Evolutionary conservation across 805 yeast genomes (phyloP).

Genomic region (Sugiyamaella floridensis): DNA sequence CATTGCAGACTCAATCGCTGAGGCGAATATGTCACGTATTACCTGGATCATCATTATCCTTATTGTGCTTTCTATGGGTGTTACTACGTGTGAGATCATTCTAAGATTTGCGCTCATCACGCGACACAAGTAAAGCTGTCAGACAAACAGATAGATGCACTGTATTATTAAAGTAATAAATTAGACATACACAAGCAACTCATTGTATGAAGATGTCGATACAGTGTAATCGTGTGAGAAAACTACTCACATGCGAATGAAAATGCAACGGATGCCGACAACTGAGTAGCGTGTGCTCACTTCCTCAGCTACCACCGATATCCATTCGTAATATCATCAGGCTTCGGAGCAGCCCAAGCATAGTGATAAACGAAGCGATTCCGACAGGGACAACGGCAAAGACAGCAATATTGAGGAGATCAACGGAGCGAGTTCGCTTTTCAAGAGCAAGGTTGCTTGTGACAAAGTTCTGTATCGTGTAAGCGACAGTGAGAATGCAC

Average conservation of each 20-base stretch:
- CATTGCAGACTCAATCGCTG: constrained; percentile 89
- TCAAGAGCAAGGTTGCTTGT: constrained; percentile 51
- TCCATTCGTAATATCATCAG: constrained; percentile 70
- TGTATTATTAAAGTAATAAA: no score
- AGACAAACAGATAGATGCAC: neutral
- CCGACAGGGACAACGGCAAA: constrained; percentile 99
- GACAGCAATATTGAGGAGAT: constrained; percentile 80
- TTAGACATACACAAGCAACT: no score
- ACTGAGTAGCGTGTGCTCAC: no score
- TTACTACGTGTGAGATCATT: constrained; percentile 65
- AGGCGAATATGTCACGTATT: constrained; percentile 82
- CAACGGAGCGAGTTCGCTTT: constrained; percentile 60
- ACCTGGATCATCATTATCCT: constrained; percentile 85
- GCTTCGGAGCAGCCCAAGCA: constrained; percentile 75
- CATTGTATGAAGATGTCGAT: no score
- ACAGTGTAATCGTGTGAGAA: no score
- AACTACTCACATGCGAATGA: no score
- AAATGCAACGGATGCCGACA: no score
- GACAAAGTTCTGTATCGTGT: constrained; percentile 79
- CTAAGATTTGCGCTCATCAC: constrained; percentile 43
- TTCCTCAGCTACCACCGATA: neutral
- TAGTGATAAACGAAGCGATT: constrained; percentile 83
- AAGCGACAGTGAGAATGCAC: constrained; percentile 71
- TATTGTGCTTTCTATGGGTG: constrained; percentile 68
- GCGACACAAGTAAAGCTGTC: constrained; percentile 25